A percentile compares a stretch with the other conserved stretches of the same genome.
Evolutionary conservation across 306 rosid genomes (phyloP).

Genomic region (Corylus americana): DNA sequence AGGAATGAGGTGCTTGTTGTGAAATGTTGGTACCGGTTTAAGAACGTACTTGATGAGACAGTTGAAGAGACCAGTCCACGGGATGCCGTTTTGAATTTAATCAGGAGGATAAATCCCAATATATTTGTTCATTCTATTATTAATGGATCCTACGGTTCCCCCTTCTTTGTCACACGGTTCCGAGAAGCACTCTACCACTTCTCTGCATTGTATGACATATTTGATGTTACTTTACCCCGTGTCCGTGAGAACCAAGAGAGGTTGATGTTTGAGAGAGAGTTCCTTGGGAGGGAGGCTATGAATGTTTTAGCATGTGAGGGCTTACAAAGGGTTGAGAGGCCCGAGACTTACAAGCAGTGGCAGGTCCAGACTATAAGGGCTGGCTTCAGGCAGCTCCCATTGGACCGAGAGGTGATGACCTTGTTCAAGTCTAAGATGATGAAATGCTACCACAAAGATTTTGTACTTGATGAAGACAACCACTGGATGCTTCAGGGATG

Average conservation of each 20-base stretch:
- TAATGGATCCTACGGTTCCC: slow-evolving; percentile 68
- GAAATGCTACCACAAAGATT: slow-evolving; percentile 45
- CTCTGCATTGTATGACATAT: slow-evolving; percentile 52
- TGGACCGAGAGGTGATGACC: slow-evolving; percentile 35
- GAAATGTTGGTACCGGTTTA: slow-evolving; percentile 47
- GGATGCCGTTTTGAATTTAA: slow-evolving; percentile 54
- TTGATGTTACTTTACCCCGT: slow-evolving; percentile 35
- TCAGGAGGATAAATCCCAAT: slow-evolving; percentile 65
- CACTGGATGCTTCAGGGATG: slow-evolving; percentile 72
- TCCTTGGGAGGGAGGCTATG: slow-evolving; percentile 47
- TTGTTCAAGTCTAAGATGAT: slow-evolving; percentile 28
- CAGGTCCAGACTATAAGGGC: slow-evolving; percentile 39
- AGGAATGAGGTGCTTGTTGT: slow-evolving; percentile 50
- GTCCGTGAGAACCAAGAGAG: slow-evolving; percentile 45
- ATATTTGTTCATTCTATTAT: slow-evolving; percentile 45
- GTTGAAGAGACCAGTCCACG: slow-evolving; percentile 63
- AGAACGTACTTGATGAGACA: slow-evolving; percentile 63
- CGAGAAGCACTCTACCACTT: slow-evolving; percentile 59
- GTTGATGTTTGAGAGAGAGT: slow-evolving; percentile 51
- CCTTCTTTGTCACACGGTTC: slow-evolving; percentile 66
- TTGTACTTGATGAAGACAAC: slow-evolving; percentile 44
- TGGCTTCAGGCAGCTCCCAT: slow-evolving; percentile 47
- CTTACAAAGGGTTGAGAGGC: slow-evolving; percentile 57
- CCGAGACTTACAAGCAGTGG: slow-evolving; percentile 75
- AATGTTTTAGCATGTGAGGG: slow-evolving; percentile 70